Evolutionary conservation across 2,329 filamentous ascomycete genomes (phyloP), one percentile per base, ranked within the genome.

Genomic region (Basipetospora chlamydospora): DNA sequence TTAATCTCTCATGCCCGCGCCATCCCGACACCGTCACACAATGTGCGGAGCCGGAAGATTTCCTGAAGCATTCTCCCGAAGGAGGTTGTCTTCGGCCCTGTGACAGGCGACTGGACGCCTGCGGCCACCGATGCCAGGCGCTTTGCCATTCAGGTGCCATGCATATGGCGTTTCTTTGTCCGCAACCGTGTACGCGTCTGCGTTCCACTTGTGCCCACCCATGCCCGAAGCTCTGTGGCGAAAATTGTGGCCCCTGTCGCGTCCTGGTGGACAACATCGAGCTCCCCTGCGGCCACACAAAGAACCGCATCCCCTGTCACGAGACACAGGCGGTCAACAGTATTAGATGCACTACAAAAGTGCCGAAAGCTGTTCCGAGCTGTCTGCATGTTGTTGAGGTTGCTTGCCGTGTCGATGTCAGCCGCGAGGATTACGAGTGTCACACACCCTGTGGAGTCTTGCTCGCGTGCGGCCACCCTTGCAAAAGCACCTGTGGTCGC

Each of bases 11-110:
- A 7, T 83, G 78, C 40, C 63, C 75, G 40, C 63, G 64, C 12
- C 79, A 83, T 44, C 68, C 68, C 0, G 51, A 68, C 0, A 62
- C 49, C n/a, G 59, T 42, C 0, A 57, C 61, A 1, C 23, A 73
- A 0, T 44, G 84, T 0, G 13, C n/a, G 15, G 20, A 13, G 6
- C 63, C 67, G 0, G 49, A 63, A 0, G 70, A 82, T 28, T 86
- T 86, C 46, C 66, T 74, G 3, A 49, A 41, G 0, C 52, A 67
- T 15, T 78, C 70, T 26, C 80, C 80, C 0, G 77, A 86, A 47
- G 80, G 81, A 4, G 81, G 81, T 0, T 86, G 80, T 42, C 57
- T 57, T 0, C 59, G 72, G 33, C 60, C 60, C 13, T 86, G 80
- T 42, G 54, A 59, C 44, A 36, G 51, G 59, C 35, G 64, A 48